Conservation (phyloP, 371 early-diverging fungal genomes). For the Dichotomocladium elegans region DNA sequence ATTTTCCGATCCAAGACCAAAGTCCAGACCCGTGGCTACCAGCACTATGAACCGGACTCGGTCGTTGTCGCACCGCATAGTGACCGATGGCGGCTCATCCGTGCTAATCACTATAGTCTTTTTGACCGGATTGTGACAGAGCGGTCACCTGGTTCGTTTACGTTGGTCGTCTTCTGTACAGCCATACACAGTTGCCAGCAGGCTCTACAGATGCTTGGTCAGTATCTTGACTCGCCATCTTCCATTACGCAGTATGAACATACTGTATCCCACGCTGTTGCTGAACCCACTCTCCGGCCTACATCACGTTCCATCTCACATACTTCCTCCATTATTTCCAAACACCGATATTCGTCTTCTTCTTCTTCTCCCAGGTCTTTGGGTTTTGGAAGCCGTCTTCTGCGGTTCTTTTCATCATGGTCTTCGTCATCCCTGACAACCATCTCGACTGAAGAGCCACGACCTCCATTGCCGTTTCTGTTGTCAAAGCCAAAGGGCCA, state of each 20-base stretch:
- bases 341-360: background rate
- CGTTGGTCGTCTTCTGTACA: slow-evolving; percentile 32
- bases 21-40: slow-evolving; percentile 9
- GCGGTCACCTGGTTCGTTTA: slow-evolving; percentile 15
- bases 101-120: slow-evolving; percentile 22
- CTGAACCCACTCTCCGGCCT: too few species aligned
- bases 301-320: background rate
- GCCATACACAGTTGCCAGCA: slow-evolving; percentile 11
- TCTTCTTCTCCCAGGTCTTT: background rate
- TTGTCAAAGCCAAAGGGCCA: too few species aligned
- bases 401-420: slow-evolving; percentile 4
- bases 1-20: background rate
- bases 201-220: slow-evolving; percentile 6
- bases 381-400: background rate
- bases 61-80: slow-evolving; percentile 4
- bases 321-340: background rate
- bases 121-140: slow-evolving; percentile 17
- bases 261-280: too few species aligned
- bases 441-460: too few species aligned
- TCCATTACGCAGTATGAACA: slow-evolving; percentile 28
- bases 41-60: slow-evolving; percentile 12
- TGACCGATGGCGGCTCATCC: slow-evolving; percentile 33
- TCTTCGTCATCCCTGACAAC: too few species aligned
- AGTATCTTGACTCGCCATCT: slow-evolving; percentile 18
- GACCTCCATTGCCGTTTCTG: too few species aligned